These are phyloP conservation scores for Plectosphaerella plurivora DNA, from an alignment of 2,329 filamentous ascomycete genomes.

Conservation along the genomic window DNA sequence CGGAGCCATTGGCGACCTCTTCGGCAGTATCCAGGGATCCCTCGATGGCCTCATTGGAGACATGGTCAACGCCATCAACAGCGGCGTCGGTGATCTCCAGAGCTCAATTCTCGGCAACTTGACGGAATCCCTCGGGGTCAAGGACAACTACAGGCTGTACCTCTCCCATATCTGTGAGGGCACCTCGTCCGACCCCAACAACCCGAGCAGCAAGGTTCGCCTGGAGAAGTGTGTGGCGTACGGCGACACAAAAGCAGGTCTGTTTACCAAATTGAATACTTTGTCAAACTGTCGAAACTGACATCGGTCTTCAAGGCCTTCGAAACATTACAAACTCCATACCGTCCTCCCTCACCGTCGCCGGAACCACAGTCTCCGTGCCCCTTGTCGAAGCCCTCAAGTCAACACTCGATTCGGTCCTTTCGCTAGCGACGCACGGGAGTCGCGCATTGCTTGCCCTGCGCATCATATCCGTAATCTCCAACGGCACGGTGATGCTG, in stretches of 20 bases:
- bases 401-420: conserved; percentile 8
- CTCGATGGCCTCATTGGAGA: conserved; percentile 12
- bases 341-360: conserved; percentile 14
- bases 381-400: conserved; percentile 13
- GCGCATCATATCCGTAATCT: conserved; percentile 11
- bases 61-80: conserved; percentile 10
- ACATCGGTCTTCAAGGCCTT: conserved; percentile 9
- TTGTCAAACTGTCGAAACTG: background rate
- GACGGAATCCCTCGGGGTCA: conserved; percentile 13
- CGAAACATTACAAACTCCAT: conserved; percentile 15
- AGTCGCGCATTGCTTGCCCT: conserved; percentile 13
- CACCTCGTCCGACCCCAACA: conserved; percentile 5
- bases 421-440: conserved; percentile 9
- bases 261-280: background rate
- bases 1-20: conserved; percentile 6
- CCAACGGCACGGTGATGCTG: conserved; percentile 10
- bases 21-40: conserved; percentile 7
- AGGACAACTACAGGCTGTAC: conserved; percentile 15
- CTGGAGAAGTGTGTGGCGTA: conserved; percentile 10
- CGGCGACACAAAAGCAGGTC: conserved; percentile 5
- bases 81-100: conserved; percentile 14
- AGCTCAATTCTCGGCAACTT: conserved; percentile 15
- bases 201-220: conserved; percentile 6
- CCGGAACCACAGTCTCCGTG: conserved; percentile 14
- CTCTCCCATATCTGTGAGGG: conserved; percentile 16